These are phyloP conservation scores for Cordia subcordata DNA, from an alignment of 257 asterid genomes.

Conservation along the genomic window DNA sequence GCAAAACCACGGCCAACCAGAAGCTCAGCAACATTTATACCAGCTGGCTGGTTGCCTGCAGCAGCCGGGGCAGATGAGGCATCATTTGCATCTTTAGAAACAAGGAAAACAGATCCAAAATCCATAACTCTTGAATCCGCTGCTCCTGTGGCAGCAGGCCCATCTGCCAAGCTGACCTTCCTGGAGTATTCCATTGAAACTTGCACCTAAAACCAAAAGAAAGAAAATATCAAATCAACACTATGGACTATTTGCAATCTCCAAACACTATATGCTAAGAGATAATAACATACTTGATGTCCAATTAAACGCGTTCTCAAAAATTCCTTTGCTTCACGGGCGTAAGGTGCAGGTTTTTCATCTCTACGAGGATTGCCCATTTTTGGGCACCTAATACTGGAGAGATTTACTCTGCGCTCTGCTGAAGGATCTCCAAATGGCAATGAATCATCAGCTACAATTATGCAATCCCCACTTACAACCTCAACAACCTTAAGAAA, in stretches of 20 bases:
- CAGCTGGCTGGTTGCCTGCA: constrained; percentile 50
- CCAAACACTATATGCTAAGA: constrained; percentile 8
- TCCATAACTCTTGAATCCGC: constrained; percentile 81
- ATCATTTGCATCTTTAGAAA: constrained; percentile 63
- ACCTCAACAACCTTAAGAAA: constrained; percentile 83
- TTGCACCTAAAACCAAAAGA: constrained; percentile 50
- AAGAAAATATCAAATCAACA: constrained; percentile 11
- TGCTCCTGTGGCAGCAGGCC: constrained; percentile 47
- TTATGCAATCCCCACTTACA: constrained; percentile 79
- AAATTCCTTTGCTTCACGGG: constrained; percentile 95
- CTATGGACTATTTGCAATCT: constrained; percentile 3
- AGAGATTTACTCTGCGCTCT: constrained; percentile 90
- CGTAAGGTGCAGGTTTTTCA: constrained; percentile 91
- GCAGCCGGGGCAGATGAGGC: constrained; percentile 41
- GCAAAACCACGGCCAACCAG: constrained; percentile 91
- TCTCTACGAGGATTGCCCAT: constrained; percentile 95
- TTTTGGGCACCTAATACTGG: constrained; percentile 93
- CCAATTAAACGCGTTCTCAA: constrained; percentile 85
- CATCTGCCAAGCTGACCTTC: constrained; percentile 70
- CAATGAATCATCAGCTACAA: constrained; percentile 87
- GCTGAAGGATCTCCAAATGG: constrained; percentile 94
- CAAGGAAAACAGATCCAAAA: constrained; percentile 88
- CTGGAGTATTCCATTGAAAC: constrained; percentile 98
- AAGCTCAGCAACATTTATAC: constrained; percentile 80
- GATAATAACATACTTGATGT: constrained; percentile 54